Evolutionary conservation across 2,329 filamentous ascomycete genomes (phyloP).

Genomic region (Fusarium papillatum): DNA sequence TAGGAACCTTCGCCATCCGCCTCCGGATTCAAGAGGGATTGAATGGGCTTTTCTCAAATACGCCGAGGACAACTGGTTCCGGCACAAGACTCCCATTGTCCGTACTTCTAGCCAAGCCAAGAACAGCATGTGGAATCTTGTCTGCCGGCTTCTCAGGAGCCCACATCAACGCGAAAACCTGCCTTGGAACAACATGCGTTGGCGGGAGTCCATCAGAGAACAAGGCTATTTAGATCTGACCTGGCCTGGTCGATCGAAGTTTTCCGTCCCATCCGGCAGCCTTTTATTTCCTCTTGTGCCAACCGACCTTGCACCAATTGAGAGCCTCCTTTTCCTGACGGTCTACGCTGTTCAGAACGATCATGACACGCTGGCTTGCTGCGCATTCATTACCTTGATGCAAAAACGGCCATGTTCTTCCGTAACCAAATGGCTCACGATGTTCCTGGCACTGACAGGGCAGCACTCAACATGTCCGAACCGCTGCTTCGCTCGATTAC

Average conservation of each 20-base stretch:
- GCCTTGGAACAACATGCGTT: neutral
- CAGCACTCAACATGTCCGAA: neutral
- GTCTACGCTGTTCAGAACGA: neutral
- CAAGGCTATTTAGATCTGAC: rapidly evolving
- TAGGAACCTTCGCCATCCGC: rapidly evolving
- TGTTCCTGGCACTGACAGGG: neutral
- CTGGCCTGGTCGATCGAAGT: too few relatives aligned
- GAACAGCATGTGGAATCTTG: neutral
- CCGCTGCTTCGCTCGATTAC: neutral
- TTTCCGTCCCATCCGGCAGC: neutral
- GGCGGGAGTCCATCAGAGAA: neutral
- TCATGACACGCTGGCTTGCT: neutral
- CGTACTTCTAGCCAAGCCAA: rapidly evolving
- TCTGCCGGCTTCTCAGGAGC: neutral
- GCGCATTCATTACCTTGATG: neutral
- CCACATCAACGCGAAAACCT: neutral
- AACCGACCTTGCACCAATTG: too few relatives aligned
- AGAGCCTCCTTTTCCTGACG: neutral
- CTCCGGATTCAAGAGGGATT: rapidly evolving
- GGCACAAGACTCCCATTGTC: neutral
- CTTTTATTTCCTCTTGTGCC: too few relatives aligned
- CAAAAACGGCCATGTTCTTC: neutral
- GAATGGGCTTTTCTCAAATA: neutral
- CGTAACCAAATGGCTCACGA: neutral
- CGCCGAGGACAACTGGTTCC: neutral